phyloP scores from a whole-genome alignment of 1,284 basidiomycete species.

The Sparassis latifolia region DNA sequence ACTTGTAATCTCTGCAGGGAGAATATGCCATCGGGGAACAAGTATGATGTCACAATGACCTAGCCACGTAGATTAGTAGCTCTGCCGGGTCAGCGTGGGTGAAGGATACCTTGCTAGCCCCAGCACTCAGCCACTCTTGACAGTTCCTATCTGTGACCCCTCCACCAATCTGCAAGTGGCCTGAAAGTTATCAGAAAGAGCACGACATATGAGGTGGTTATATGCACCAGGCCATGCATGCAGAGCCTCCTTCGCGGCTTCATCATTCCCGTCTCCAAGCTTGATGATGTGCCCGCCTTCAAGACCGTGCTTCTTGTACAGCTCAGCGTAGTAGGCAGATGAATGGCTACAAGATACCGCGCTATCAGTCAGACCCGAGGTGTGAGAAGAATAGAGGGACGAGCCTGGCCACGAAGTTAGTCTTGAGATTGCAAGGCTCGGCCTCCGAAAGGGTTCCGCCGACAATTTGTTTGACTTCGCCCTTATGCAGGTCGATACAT shows the following conservation, averaged over 20 bases:
- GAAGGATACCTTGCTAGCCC: constrained; percentile 80
- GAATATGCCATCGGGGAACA: constrained; percentile 85
- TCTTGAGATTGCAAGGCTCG: constrained; percentile 62
- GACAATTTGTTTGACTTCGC: constrained; percentile 97
- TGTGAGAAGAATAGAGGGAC: constrained; percentile 22
- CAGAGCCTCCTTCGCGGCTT: constrained; percentile 80
- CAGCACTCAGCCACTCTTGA: constrained; percentile 77
- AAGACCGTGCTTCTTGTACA: constrained; percentile 71
- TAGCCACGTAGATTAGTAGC: constrained; percentile 25
- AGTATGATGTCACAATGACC: constrained; percentile 96
- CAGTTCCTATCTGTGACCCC: constrained; percentile 87
- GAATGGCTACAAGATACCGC: constrained; percentile 54
- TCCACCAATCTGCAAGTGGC: constrained; percentile 87
- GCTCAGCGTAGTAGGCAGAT: constrained; percentile 72
- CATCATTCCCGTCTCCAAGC: constrained; percentile 86
- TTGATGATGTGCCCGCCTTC: constrained; percentile 95
- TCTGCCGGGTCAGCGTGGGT: neutral
- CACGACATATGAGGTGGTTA: neutral
- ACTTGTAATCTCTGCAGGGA: constrained; percentile 64
- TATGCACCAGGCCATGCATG: constrained; percentile 72
- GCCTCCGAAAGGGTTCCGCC: constrained; percentile 83
- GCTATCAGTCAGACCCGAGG: neutral
- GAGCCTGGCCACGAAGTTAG: constrained; percentile 90
- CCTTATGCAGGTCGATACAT: constrained; percentile 95
- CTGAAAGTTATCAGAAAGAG: constrained; percentile 25